phyloP scores from a whole-genome alignment of 2,329 filamentous ascomycete species.

The Aspergillus sojae region DNA sequence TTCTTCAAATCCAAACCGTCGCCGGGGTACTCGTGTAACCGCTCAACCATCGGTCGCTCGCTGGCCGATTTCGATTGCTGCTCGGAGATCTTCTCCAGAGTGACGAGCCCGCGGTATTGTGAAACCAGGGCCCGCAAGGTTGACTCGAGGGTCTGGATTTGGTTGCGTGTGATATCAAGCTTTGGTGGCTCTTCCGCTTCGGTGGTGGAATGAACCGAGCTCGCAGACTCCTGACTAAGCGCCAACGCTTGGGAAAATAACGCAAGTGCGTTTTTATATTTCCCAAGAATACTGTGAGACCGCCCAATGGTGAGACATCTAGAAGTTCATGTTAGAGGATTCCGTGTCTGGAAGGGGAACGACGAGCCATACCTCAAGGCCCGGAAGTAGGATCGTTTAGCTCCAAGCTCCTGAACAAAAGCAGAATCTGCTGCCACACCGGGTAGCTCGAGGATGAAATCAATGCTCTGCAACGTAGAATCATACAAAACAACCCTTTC shows the following conservation, averaged over 20 bases:
- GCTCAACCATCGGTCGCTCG: slow-evolving; percentile 69
- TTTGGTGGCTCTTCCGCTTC: slow-evolving; percentile 59
- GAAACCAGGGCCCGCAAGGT: slow-evolving; percentile 73
- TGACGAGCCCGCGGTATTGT: slow-evolving; percentile 81
- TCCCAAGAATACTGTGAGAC: slow-evolving; percentile 75
- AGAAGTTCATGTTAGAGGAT: slow-evolving; percentile 4
- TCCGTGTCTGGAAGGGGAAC: neutral
- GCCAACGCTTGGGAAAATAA: slow-evolving; percentile 74
- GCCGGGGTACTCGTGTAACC: slow-evolving; percentile 73
- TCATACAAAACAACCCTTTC: slow-evolving; percentile 91
- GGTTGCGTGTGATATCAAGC: slow-evolving; percentile 65
- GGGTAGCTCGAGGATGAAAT: slow-evolving; percentile 84
- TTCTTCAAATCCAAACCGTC: slow-evolving; percentile 74
- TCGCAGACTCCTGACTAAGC: slow-evolving; percentile 58
- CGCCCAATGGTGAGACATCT: slow-evolving; percentile 83
- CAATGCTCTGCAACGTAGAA: slow-evolving; percentile 84
- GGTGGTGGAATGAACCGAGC: slow-evolving; percentile 48
- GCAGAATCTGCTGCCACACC: slow-evolving; percentile 82
- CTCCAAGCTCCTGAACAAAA: slow-evolving; percentile 76
- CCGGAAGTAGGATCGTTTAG: slow-evolving; percentile 79
- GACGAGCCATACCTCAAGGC: slow-evolving; percentile 72
- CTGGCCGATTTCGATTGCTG: slow-evolving; percentile 45
- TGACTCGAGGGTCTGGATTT: slow-evolving; percentile 61
- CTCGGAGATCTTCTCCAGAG: slow-evolving; percentile 68
- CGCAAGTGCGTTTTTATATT: slow-evolving; percentile 78